Base-by-base conservation (phyloP, 116 monocot species). In the Papilionanthe hybrid region DNA sequence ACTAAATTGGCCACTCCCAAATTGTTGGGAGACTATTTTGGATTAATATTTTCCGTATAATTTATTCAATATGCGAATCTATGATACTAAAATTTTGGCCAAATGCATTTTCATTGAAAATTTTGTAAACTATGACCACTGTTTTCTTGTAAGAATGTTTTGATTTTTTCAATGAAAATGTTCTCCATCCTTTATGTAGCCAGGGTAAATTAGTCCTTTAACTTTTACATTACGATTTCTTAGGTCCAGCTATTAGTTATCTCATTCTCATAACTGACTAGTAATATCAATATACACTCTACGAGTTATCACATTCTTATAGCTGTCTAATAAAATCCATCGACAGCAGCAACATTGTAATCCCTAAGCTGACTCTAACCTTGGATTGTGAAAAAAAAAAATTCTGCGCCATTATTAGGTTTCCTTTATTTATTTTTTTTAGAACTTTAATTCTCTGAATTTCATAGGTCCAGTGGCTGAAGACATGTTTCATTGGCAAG, bases 401-500 rank as follows among this genome's bases (percentile, higher is more conserved):
- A 11, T 67, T 11, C 4, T 71, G 17, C 12, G 1, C 17, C 37
- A 1, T n/a, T 79, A n/a, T 67, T 48, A 25, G 5, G 42, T 66
- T 15, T 25, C 11, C 22, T 29, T 25, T 47, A 4, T 73, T n/a
- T 37, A 28, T n/a, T 25, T 47, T 53, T 73, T 5, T 45, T 1
- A 48, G 10, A 11, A 75, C 25, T 75, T 29, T 17, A 13, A 37
- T 4, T 37, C 37, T 37, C 37, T 28, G 6, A 75, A 75, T 50
- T 75, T 48, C 7, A 18, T 49, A 85, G 85, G 85, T 11, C 85
- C 85, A 48, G 85, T 85, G 17, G 85, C 77, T 29, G 85, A 85
- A 81, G 85, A 85, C 45, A 85, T 85, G 83, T 83, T 83, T 56
- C 83, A 83, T 50, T 83, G 83, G 83, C 83, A 83, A 73, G 83